These are phyloP conservation scores for Hirschfeldia incana DNA, from an alignment of 345 rosid species.

Conservation along the genomic window DNA sequence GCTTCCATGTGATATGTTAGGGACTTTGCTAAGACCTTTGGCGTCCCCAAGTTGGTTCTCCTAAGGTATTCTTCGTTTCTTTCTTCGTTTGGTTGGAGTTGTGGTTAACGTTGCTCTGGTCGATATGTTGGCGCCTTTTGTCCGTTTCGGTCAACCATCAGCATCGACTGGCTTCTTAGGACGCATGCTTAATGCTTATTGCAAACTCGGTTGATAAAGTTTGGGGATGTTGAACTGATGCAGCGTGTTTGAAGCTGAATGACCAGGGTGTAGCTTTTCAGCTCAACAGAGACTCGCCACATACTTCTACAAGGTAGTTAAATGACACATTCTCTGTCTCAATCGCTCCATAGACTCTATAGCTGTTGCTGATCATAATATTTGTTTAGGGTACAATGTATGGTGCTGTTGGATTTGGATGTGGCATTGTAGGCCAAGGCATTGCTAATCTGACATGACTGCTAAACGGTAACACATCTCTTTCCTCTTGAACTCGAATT, in stretches of 20 bases:
- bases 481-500: neutral
- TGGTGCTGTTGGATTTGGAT: conserved; percentile 86
- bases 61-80: conserved; percentile 47
- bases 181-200: conserved; percentile 57
- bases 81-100: conserved; percentile 67
- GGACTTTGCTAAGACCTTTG: conserved; percentile 65
- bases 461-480: conserved; percentile 65
- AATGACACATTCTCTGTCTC: neutral
- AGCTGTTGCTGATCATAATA: neutral
- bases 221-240: conserved; percentile 26
- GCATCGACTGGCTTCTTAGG: conserved; percentile 66
- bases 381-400: conserved; percentile 61
- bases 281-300: conserved; percentile 70
- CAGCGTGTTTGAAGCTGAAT: conserved; percentile 86
- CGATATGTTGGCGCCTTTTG: conserved; percentile 95
- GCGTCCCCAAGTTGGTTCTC: conserved; percentile 69
- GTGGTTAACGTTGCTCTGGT: conserved; percentile 86
- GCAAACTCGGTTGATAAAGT: neutral
- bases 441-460: conserved; percentile 88
- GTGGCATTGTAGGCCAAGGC: conserved; percentile 93
- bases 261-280: conserved; percentile 74
- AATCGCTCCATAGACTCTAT: neutral
- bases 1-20: conserved; percentile 84
- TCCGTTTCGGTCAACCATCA: conserved; percentile 70
- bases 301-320: conserved; percentile 66